Evolutionary conservation across 2,329 filamentous ascomycete species (phyloP).

Genomic region (Fusarium haematococcum): DNA sequence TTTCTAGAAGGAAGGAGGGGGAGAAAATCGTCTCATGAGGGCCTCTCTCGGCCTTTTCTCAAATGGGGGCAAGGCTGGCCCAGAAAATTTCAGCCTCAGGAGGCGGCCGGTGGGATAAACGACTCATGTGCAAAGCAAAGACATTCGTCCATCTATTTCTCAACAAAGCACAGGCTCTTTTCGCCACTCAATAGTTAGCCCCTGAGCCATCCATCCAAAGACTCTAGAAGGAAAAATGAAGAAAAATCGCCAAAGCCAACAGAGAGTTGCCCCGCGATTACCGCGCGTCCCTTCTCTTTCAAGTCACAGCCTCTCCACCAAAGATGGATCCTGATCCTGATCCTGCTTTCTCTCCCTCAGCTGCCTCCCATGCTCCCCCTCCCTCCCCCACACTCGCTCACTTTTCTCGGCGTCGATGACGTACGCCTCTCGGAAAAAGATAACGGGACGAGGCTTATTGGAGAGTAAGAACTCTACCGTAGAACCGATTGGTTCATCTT

Average conservation of each 20-base stretch:
- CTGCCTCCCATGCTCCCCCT: neutral
- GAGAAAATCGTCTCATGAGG: neutral
- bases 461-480: constrained; percentile 8
- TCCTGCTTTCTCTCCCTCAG: neutral
- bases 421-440: constrained; percentile 18
- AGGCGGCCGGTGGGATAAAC: constrained; percentile 1
- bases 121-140: constrained; percentile 13
- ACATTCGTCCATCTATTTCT: neutral
- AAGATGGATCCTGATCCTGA: neutral
- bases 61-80: constrained; percentile 1
- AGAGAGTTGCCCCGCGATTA: constrained; percentile 26
- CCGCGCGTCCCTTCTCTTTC: constrained; percentile 22
- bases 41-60: neutral
- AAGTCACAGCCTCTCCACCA: constrained; percentile 7
- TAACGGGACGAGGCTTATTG: constrained; percentile 1
- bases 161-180: neutral
- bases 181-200: constrained; percentile 20
- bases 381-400: constrained; percentile 30
- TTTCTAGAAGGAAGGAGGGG: constrained; percentile 16
- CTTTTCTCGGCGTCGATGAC: constrained; percentile 22
- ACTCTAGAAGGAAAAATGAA: neutral
- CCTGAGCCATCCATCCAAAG: constrained; percentile 18
- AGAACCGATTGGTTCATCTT: constrained; percentile 24
- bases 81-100: neutral
- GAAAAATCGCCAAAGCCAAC: neutral